A percentile compares a stretch with the other conserved stretches of the same genome.
phyloP scores from a whole-genome alignment of 2,329 filamentous ascomycete species.

The Scopulariopsis brevicaulis region DNA sequence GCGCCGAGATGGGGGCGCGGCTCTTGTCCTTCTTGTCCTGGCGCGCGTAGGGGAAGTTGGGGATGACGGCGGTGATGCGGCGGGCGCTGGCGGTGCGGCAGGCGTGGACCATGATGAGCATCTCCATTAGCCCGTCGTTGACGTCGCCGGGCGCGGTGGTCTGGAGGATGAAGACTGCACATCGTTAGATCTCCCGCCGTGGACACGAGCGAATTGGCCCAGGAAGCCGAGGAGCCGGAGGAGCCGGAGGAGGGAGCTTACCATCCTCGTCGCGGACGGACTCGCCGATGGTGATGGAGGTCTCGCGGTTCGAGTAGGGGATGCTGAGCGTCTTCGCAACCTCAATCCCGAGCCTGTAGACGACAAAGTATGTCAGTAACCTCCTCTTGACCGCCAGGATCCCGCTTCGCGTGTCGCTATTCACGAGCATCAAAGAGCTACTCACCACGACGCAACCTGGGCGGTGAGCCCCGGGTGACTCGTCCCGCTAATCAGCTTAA shows the following conservation, averaged over 20 bases:
- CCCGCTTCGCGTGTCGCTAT: neutral
- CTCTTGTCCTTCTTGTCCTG: constrained; percentile 96
- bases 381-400: neutral
- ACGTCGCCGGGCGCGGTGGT: constrained; percentile 92
- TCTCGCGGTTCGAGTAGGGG: constrained; percentile 81
- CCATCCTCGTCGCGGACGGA: constrained; percentile 92
- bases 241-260: neutral
- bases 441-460: constrained; percentile 31
- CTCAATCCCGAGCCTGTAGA: constrained; percentile 58
- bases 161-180: constrained; percentile 73
- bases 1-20: constrained; percentile 90
- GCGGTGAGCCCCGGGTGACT: constrained; percentile 35
- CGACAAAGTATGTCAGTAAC: constrained; percentile 1
- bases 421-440: constrained; percentile 4
- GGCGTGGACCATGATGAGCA: constrained; percentile 96
- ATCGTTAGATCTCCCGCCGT: neutral
- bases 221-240: neutral
- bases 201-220: neutral
- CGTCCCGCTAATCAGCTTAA: constrained; percentile 38
- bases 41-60: constrained; percentile 91
- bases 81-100: constrained; percentile 61
- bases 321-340: constrained; percentile 70
- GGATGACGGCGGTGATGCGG: constrained; percentile 82
- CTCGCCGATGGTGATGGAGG: constrained; percentile 87
- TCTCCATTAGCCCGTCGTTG: constrained; percentile 96